Evolutionary conservation across 1,284 basidiomycete genomes (phyloP), one percentile per base, ranked within the genome.

Genomic region (Fomitopsis palustris): DNA sequence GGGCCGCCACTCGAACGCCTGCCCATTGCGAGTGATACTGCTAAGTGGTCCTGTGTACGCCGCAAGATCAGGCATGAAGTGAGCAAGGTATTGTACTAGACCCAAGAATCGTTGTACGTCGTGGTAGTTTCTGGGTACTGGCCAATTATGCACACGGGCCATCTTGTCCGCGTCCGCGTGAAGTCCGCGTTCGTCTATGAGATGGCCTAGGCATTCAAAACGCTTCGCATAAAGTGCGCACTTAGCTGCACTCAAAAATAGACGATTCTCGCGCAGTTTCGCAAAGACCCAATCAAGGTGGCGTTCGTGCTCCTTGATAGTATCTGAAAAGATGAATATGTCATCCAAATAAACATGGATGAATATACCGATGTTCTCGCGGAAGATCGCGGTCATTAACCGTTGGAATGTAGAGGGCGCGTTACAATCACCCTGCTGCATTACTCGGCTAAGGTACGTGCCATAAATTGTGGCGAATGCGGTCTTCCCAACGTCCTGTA

Each of bases 21-120:
- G 31, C 8, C 60, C 62, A 38, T 65, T 64, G 10, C 43, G 41
- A 2, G 42, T 38, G 53, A 67, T 68, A 19, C 53, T 60, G 3
- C 52, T 49, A 17, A 70, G 56, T 17, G 64, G 64, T 5, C 58
- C 59, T 2, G 70, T 74, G 51, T 73, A 75, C 9, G 66, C 61
- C 0, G 72, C 65, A 0, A 81, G 62, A 37, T 76, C 67, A 0
- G 75, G 77, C 53, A 80, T 62, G n/a, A 49, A 31, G 5, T 70
- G 66, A 0, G 71, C 66, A 1, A 81, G 55, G 61, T 79, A 81
- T 23, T 78, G 68, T 0, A 79, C 69, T 0, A 77, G 62, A 0
- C 77, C 78, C 0, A 80, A 54, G 49, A 80, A 80, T 12, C 67
- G 57, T 47, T 75, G 74, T 0, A 81, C 65, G 19, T 77, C 73